These are phyloP conservation scores for Hortiboletus rubellus DNA, from an alignment of 1,284 basidiomycete genomes.

Conservation along the genomic window DNA sequence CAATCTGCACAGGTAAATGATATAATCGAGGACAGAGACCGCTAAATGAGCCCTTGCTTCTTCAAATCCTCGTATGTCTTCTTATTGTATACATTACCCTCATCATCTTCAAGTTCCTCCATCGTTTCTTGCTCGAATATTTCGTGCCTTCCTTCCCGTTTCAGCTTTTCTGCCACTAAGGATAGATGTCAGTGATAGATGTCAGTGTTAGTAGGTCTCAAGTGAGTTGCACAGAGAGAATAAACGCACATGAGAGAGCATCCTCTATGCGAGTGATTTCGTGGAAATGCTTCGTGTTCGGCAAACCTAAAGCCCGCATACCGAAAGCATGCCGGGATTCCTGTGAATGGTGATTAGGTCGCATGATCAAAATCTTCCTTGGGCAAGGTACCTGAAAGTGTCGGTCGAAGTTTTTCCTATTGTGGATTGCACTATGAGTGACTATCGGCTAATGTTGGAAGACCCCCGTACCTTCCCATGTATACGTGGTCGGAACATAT, in stretches of 20 bases:
- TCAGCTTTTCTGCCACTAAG: slow-evolving; percentile 92
- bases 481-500: slow-evolving; percentile 96
- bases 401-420: slow-evolving; percentile 90
- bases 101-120: slow-evolving; percentile 96
- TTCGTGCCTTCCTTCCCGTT: slow-evolving; percentile 90
- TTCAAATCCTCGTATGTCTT: slow-evolving; percentile 92
- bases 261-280: slow-evolving; percentile 98
- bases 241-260: slow-evolving; percentile 80
- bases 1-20: slow-evolving; percentile 15
- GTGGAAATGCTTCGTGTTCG: slow-evolving; percentile 98
- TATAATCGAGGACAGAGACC: slow-evolving; percentile 1
- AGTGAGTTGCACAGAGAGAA: neutral
- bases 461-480: slow-evolving; percentile 75
- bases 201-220: neutral
- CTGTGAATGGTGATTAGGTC: slow-evolving; percentile 40
- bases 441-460: neutral
- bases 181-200: neutral
- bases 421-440: slow-evolving; percentile 15
- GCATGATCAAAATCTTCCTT: slow-evolving; percentile 1
- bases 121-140: slow-evolving; percentile 90
- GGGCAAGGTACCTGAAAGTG: slow-evolving; percentile 71
- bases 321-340: slow-evolving; percentile 98
- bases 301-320: slow-evolving; percentile 95
- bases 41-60: slow-evolving; percentile 83
- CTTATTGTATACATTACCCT: slow-evolving; percentile 92